A percentile compares a stretch with the other conserved stretches of the same genome.
These are phyloP conservation scores for Lagenaria siceraria DNA, from an alignment of 306 rosid species.

Conservation along the genomic window DNA sequence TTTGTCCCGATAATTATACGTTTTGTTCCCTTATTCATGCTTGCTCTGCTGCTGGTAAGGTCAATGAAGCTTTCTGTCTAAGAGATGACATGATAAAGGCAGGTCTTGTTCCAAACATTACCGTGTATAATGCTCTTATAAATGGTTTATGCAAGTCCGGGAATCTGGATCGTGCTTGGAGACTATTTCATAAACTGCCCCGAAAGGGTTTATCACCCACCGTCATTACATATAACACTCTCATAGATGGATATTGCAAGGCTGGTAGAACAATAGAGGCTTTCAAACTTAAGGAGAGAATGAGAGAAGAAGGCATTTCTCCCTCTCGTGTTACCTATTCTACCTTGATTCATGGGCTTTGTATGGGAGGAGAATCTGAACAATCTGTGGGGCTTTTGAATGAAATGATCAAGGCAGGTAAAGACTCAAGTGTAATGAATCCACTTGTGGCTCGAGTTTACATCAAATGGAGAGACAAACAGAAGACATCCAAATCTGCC, in stretches of 20 bases:
- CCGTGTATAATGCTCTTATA: slow-evolving; percentile 56
- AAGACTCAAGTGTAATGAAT: slow-evolving; percentile 10
- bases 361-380: slow-evolving; percentile 18
- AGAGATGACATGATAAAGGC: slow-evolving; percentile 58
- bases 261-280: slow-evolving; percentile 55
- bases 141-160: slow-evolving; percentile 69
- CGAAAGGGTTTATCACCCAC: slow-evolving; percentile 62
- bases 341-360: slow-evolving; percentile 26
- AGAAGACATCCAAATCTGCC: not conserved
- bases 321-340: slow-evolving; percentile 25
- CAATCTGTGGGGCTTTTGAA: slow-evolving; percentile 13
- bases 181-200: slow-evolving; percentile 59
- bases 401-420: slow-evolving; percentile 22
- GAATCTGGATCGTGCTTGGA: slow-evolving; percentile 53
- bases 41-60: slow-evolving; percentile 42
- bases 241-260: slow-evolving; percentile 44
- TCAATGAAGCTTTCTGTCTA: slow-evolving; percentile 61
- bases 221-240: slow-evolving; percentile 52
- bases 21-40: slow-evolving; percentile 70
- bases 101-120: slow-evolving; percentile 61
- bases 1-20: slow-evolving; percentile 70
- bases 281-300: slow-evolving; percentile 46
- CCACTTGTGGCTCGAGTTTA: slow-evolving; percentile 6
- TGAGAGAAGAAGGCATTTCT: slow-evolving; percentile 44
- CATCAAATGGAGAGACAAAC: slow-evolving; percentile 5